phyloP scores from a whole-genome alignment of 345 rosid species.

The Eucalyptus caleyi region DNA sequence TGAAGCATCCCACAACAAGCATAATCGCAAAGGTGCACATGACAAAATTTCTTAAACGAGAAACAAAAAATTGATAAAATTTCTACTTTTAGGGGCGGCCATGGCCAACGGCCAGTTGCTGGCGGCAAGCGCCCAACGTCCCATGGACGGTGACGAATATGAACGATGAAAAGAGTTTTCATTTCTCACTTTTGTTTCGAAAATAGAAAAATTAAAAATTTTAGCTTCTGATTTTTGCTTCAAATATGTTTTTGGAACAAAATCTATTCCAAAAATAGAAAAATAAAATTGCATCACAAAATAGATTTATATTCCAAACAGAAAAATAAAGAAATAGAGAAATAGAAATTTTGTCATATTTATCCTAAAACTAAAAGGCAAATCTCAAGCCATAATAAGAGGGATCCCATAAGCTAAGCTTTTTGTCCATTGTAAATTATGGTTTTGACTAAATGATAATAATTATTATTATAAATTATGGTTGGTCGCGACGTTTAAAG shows the following conservation, averaged over 20 bases:
- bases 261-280: no score
- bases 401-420: not conserved
- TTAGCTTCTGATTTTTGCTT: no score
- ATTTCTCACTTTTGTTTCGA: accelerated
- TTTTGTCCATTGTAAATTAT: not conserved
- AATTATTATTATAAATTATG: not conserved
- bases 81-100: no score
- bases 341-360: no score
- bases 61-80: no score
- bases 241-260: no score
- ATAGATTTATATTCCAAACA: accelerated
- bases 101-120: accelerated
- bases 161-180: accelerated
- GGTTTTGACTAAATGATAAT: not conserved
- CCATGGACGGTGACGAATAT: accelerated
- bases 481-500: not conserved
- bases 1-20: not conserved
- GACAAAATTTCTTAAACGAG: no score
- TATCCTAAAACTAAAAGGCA: no score
- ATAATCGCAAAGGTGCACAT: no score
- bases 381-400: not conserved
- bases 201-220: no score
- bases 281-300: no score
- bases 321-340: no score
- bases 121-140: accelerated